Base-by-base conservation (phyloP, 768 basidiomycete species). In the Rhodotorula toruloides region DNA sequence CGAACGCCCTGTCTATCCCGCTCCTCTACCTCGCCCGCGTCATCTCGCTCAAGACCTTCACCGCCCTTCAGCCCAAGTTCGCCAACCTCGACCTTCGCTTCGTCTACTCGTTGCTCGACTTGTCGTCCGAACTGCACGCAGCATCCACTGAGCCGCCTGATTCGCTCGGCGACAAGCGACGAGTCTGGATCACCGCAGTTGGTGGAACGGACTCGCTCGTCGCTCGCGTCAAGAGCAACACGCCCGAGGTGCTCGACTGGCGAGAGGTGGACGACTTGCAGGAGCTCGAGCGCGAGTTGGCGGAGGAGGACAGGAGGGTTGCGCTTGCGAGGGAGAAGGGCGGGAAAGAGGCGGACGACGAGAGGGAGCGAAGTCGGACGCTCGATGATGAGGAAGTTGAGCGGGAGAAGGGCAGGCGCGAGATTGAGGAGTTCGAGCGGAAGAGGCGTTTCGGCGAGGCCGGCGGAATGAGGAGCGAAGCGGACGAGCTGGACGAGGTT, bases 191-290 rank as follows among this genome's bases (percentile, higher is more conserved):
- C 37, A 56, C 62, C 1, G 62, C 67, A 5, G 62, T 68, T 22
- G 67, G 67, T 25, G 67, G 67, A 0, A 60, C 67, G 3, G 67
- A 68, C 39, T 46, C 62, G 31, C 54, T 64, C 40, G 62, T 68
- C 16, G 47, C 55, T 1, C 37, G 39, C 27, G 47, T 64, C 14
- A 27, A 62, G 36, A 16, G 16, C 16, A 19, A 16, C 6, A 60
- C 43, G 47, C 14, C 10, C 19, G 49, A 56, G 11, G 46, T 53
- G 32, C 47, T 67, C 27, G 65, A 67, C 27, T 68, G 67, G 62
- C 49, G 54, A 32, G 67, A 64, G 54, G 59, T 32, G 31, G 49
- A 50, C 52, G 58, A 63, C 31, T 10, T 68, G 12, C 19, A 37
- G 7, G 49, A 60, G 54, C 58, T 68, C 27, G 17, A 63, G 34